Base-by-base conservation (phyloP, 306 rosid genomes). In the Parietaria judaica region DNA sequence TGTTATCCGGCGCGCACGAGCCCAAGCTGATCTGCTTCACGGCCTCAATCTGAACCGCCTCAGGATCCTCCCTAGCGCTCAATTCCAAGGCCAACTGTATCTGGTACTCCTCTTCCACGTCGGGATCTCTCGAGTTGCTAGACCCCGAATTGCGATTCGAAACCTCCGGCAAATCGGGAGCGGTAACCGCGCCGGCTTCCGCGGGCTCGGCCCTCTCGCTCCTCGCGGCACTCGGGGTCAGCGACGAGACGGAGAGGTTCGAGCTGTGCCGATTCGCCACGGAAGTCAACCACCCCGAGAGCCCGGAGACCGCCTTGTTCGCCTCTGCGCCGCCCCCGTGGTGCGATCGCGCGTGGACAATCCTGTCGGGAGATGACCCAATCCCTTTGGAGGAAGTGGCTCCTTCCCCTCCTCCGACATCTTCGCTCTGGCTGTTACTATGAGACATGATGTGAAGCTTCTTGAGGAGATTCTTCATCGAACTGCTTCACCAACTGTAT, bases 11-110 rank as follows among this genome's bases (percentile, higher is more conserved):
- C 36, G 82, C 90, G 72, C 94, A 86, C 70, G 98, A 84, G 50
- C 96, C 98, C 66, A 92, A 78, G 79, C 98, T 88, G 65, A 92
- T 92, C 83, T 92, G 94, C 88, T 88, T 92, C 57, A 88, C 85
- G 71, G 95, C 98, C 78, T 88, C 98, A 79, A 92, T 92, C 79
- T 92, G 95, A 80, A 84, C 94, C 60, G 98, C 98, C 77, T 88
- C 98, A 11, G 95, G 98, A 82, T 92, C 98, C 78, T 92, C 98
- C 71, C 87, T 86, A 35, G 98, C 98, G 76, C 98, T 92, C 80
- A 92, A 45, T 60, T 92, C 95, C 63, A 88, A 79, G 67, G 98
- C 98, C 63, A 92, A 23, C 37, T 88, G 88, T 65, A 92, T 84
- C 82, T 92, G 98, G 80, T 88, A 79, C 72, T 86, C 98, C 74